phyloP scores from a whole-genome alignment of 495 filamentous ascomycete genomes.

The Lasiosphaeris hirsuta region DNA sequence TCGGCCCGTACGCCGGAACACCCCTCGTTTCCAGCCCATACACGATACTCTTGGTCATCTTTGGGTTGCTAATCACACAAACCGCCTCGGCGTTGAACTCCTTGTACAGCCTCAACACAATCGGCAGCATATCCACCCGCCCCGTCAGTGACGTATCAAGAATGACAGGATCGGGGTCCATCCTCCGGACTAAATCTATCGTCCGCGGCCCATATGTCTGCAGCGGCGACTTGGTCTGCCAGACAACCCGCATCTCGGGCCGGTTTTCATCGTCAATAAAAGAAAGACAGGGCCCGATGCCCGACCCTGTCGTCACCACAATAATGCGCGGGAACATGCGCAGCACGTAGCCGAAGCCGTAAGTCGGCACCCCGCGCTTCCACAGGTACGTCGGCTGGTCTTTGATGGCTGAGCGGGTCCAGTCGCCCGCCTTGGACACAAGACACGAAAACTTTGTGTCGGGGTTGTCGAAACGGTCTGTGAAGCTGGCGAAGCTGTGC shows the following conservation, averaged over 20 bases:
- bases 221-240: slow-evolving; percentile 44
- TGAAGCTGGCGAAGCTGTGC: slow-evolving; percentile 78
- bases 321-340: slow-evolving; percentile 59
- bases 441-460: slow-evolving; percentile 55
- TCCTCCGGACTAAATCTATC: slow-evolving; percentile 34
- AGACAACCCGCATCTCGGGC: slow-evolving; percentile 38
- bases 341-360: slow-evolving; percentile 62
- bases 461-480: slow-evolving; percentile 36
- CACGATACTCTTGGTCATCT: slow-evolving; percentile 53
- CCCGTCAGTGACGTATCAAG: slow-evolving; percentile 40
- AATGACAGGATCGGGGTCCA: slow-evolving; percentile 41
- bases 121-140: slow-evolving; percentile 42
- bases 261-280: slow-evolving; percentile 34
- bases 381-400: slow-evolving; percentile 53
- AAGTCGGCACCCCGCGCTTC: slow-evolving; percentile 49
- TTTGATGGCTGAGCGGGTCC: slow-evolving; percentile 56
- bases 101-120: slow-evolving; percentile 53
- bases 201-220: slow-evolving; percentile 45
- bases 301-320: slow-evolving; percentile 67
- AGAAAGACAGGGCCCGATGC: slow-evolving; percentile 60
- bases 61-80: slow-evolving; percentile 67
- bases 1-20: slow-evolving; percentile 69
- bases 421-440: slow-evolving; percentile 67
- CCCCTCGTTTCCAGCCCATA: slow-evolving; percentile 65
- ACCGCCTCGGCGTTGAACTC: slow-evolving; percentile 66